Evolutionary conservation across 306 rosid genomes (phyloP).

Genomic region (Coriaria nepalensis): DNA sequence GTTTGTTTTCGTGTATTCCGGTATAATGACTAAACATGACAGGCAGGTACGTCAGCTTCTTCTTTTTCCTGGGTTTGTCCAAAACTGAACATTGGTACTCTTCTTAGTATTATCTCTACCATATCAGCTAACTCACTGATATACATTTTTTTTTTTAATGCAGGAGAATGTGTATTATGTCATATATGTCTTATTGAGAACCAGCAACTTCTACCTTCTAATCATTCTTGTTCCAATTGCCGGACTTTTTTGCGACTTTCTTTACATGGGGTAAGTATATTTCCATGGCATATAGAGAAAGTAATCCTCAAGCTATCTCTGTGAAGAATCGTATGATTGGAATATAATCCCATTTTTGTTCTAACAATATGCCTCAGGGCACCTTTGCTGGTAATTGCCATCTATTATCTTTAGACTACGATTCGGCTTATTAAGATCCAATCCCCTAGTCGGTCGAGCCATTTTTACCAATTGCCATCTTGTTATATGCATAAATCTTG

Average conservation of each 20-base stretch:
- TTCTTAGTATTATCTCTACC: neutral
- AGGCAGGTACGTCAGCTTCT: slow-evolving; percentile 43
- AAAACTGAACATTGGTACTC: slow-evolving; percentile 7
- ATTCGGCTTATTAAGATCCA: neutral
- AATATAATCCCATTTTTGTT: too few species aligned
- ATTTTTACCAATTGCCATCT: neutral
- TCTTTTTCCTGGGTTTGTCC: neutral
- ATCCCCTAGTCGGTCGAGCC: neutral
- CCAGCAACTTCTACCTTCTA: slow-evolving; percentile 64
- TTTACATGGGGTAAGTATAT: slow-evolving; percentile 68
- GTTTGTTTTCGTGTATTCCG: slow-evolving; percentile 62
- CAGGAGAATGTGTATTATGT: slow-evolving; percentile 81
- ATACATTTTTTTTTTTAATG: slow-evolving; percentile 19
- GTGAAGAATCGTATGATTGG: too few species aligned
- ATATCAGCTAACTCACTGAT: slow-evolving; percentile 6
- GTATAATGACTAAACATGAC: slow-evolving; percentile 46
- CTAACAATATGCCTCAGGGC: too few species aligned
- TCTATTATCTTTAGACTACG: neutral
- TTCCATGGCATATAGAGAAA: neutral
- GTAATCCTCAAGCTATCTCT: too few species aligned
- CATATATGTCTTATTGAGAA: slow-evolving; percentile 80
- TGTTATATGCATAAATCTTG: too few species aligned
- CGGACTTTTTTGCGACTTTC: slow-evolving; percentile 77
- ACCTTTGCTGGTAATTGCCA: neutral
- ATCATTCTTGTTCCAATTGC: slow-evolving; percentile 68